Evolutionary conservation across 1,284 basidiomycete species (phyloP).

Genomic region (Cutaneotrichosporon curvatum): DNA sequence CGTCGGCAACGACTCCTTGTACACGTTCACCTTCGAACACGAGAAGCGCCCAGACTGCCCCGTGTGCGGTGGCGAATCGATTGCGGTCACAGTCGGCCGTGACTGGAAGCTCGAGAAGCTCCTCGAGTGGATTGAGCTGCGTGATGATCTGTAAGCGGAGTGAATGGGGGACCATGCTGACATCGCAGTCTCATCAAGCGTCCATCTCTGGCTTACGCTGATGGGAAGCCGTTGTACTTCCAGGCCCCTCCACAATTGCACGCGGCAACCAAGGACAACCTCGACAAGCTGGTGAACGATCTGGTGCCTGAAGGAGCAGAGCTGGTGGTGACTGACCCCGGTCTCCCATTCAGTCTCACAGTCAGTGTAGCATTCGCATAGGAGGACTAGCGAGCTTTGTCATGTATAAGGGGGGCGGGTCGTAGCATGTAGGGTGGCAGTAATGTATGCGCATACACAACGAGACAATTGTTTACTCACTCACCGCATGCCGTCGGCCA

Average conservation of each 20-base stretch:
- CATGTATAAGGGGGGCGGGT: too few relatives aligned
- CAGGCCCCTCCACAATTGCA: slow-evolving; percentile 87
- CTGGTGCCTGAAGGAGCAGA: slow-evolving; percentile 68
- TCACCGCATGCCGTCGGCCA: too few relatives aligned
- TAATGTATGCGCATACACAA: background rate
- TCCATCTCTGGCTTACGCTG: slow-evolving; percentile 66
- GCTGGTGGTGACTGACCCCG: slow-evolving; percentile 77
- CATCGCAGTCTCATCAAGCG: slow-evolving; percentile 79
- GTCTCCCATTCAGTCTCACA: slow-evolving; percentile 77
- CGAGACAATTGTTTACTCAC: background rate
- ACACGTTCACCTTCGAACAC: slow-evolving; percentile 96
- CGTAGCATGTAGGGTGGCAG: too few relatives aligned
- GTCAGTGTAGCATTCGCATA: slow-evolving; percentile 53
- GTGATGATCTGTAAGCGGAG: slow-evolving; percentile 72
- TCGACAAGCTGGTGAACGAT: slow-evolving; percentile 76
- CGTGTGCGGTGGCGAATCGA: slow-evolving; percentile 86
- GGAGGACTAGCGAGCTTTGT: background rate
- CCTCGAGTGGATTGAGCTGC: slow-evolving; percentile 75
- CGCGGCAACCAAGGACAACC: slow-evolving; percentile 75
- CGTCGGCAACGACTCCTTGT: slow-evolving; percentile 89
- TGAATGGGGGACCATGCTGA: background rate
- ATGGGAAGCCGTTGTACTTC: slow-evolving; percentile 69
- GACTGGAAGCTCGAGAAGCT: slow-evolving; percentile 74
- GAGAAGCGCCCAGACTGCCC: slow-evolving; percentile 90
- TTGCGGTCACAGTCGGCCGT: slow-evolving; percentile 60